Base-by-base conservation (phyloP, 202 grass and related monocot species). In the Dendrocalamus latiflorus region DNA sequence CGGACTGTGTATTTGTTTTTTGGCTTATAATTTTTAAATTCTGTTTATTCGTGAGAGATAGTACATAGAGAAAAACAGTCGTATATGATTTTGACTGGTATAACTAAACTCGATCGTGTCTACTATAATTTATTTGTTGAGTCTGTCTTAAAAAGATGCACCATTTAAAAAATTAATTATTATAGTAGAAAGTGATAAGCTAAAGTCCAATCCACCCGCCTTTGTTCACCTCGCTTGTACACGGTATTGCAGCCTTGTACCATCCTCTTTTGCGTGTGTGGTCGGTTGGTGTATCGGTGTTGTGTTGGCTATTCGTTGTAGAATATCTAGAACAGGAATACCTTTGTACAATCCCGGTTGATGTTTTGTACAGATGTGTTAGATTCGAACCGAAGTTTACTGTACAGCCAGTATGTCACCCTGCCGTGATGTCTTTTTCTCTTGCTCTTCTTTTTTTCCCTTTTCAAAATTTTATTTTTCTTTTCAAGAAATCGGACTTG, bases 211-310 rank as follows among this genome's bases (percentile, higher is more conserved):
- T 33, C 3, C 0, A 33, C 0, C 30, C 3, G 30, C 30, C 18
- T 57, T 75, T 45, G 54, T 34, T 88, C 21, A 10, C 16, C 37
- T 20, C 49, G 66, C 47, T 0, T 54, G 59, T 65, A 65, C 76
- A 25, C 76, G 54, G 76, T 64, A 56, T 85, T 80, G 53, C 68
- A 30, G 64, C 45, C 25, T 39, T 28, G 78, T 64, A 73, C 24
- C 60, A 33, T 54, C 4, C 62, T 78, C 75, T 70, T 37, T 25
- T 30, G 28, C 28, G 33, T 20, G 13, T 2, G 44, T 87, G 78
- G 58, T 53, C 34, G 80, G 80, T 18, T 34, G 80, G 80, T 16
- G 63, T 20, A 24, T 49, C 5, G 62, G 57, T 73, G 22, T 8
- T 51, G 61, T 44, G 24, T 63, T 65, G 79, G 74, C 80, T 45